phyloP scores from a whole-genome alignment of 2,329 filamentous ascomycete species.

The Claviceps pusilla region DNA sequence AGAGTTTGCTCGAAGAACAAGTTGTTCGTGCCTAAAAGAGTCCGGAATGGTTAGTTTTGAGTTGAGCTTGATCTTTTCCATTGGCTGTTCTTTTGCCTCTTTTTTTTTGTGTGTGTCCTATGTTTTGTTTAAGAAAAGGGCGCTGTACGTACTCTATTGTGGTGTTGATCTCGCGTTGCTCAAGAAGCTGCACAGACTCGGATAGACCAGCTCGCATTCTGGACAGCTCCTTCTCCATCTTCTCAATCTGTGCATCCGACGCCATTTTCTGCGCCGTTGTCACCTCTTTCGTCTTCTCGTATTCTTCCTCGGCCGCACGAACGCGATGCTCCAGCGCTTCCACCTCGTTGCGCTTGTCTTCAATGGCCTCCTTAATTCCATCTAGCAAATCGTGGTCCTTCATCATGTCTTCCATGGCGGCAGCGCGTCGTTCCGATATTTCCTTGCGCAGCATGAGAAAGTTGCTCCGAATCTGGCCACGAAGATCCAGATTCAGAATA shows the following conservation, averaged over 20 bases:
- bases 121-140: too few relatives aligned
- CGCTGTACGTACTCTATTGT: conserved; percentile 64
- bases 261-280: conserved; percentile 77
- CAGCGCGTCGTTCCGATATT: conserved; percentile 73
- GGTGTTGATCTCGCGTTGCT: conserved; percentile 90
- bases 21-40: conserved; percentile 63
- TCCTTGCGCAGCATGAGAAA: conserved; percentile 72
- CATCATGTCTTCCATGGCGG: conserved; percentile 78
- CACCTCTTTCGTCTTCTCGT: conserved; percentile 79
- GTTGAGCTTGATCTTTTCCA: neutral
- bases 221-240: conserved; percentile 95
- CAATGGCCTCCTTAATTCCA: conserved; percentile 89
- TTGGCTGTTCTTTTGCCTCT: neutral
- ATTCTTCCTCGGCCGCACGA: conserved; percentile 78
- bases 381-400: conserved; percentile 88
- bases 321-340: conserved; percentile 82
- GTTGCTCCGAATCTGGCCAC: conserved; percentile 64
- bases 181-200: conserved; percentile 80
- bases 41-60: neutral
- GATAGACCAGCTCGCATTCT: conserved; percentile 74
- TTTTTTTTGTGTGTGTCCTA: too few relatives aligned
- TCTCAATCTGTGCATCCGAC: conserved; percentile 88
- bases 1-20: conserved; percentile 68
- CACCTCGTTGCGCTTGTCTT: conserved; percentile 86
- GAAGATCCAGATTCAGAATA: conserved; percentile 75